These are phyloP conservation scores for Backusella liffmaniae DNA, from an alignment of 192 early-diverging fungal genomes.

Conservation along the genomic window DNA sequence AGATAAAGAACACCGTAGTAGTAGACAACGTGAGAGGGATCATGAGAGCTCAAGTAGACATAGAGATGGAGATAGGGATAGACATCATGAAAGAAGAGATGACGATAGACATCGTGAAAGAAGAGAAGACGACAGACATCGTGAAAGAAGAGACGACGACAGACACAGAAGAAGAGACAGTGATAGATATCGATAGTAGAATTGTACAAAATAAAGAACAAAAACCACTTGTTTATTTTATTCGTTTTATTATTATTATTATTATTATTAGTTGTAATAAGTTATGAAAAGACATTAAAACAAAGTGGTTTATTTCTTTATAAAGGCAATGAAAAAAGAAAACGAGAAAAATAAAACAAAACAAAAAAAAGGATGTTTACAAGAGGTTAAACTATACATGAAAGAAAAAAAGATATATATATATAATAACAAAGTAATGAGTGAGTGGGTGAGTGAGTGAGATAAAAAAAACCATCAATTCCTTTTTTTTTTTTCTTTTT, in stretches of 20 bases:
- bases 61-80: not conserved
- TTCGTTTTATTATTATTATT: not conserved
- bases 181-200: not conserved
- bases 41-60: not conserved
- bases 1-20: not conserved
- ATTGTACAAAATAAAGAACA: too few relatives aligned
- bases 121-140: not conserved
- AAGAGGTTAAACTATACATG: not conserved
- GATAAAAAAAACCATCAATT: not conserved
- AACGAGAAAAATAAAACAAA: slow-evolving; percentile 4
- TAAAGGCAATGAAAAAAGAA: not conserved
- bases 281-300: not conserved
- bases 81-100: not conserved
- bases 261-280: not conserved
- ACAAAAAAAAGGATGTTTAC: slow-evolving; percentile 19
- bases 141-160: not conserved
- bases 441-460: not conserved
- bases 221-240: not conserved
- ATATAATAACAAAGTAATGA: not conserved
- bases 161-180: too few relatives aligned
- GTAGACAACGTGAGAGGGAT: not conserved
- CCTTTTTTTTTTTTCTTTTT: not conserved
- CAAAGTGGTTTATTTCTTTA: not conserved
- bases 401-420: not conserved
- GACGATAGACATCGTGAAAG: not conserved